Base-by-base conservation (phyloP, 495 filamentous ascomycete species). In the Bacidia rubella region DNA sequence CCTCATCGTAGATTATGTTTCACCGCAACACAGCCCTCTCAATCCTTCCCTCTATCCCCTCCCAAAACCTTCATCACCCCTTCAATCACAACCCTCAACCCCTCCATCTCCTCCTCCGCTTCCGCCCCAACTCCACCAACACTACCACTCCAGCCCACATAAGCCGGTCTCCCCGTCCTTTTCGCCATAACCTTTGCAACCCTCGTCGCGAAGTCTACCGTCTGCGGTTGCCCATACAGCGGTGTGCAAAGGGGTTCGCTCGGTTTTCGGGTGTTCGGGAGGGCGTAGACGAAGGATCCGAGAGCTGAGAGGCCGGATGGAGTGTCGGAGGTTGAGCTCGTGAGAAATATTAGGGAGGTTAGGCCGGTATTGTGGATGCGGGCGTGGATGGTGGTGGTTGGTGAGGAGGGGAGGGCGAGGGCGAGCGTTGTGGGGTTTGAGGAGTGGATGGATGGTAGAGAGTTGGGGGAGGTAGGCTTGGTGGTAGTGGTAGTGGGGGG, bases 91-190 rank as follows among this genome's bases (percentile, higher is more conserved):
- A 74, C 74, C 54, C 71, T 76, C 50, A 96, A 76, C 1, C 83
- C 89, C 60, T 92, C 88, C 84, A 95, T 86, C 67, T 96, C 90
- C 70, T 97, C 90, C 61, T 93, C 87, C n/a, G 90, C 79, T 15
- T 74, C 79, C 22, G 85, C 79, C 15, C 75, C 79, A 21, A 85
- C 79, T n/a, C 49, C 51, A 0, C 84, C 85, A 41, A 87, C 73
- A 7, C 75, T 81, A 0, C 78, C 76, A 59, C 77, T 83, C 42
- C 85, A 92, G 7, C 86, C 85, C 35, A 98, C 86, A 63, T 96
- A 96, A 1, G 83, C 79, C 2, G 87, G 87, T 47, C 74, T 74
- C 25, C 66, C 68, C 44, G 80, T 79, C 57, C 80, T 80, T 50
- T 77, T 78, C 24, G 84, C 83, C 19, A 98, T 62, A 27, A 94